Percentiles rank a stretch among this genome's conserved stretches.
Evolutionary conservation across 2,329 filamentous ascomycete species (phyloP).

Genomic region (Fusarium domesticum): DNA sequence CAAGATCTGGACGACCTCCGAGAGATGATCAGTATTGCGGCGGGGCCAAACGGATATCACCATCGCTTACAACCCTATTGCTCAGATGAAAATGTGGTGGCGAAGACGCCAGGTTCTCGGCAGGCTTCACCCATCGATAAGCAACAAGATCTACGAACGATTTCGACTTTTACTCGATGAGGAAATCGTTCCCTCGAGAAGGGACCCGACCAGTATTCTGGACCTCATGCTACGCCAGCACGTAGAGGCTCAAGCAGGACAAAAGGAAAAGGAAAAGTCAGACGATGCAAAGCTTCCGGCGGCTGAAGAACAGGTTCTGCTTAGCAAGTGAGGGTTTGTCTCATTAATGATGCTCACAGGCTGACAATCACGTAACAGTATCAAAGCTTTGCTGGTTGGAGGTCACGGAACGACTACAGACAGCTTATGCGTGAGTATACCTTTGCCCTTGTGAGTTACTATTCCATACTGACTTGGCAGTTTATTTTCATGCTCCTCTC

Average conservation of each 20-base stretch:
- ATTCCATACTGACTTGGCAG: neutral
- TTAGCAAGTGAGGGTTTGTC: constrained; percentile 6
- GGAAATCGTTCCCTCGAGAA: constrained; percentile 2
- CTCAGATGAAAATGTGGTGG: constrained; percentile 6
- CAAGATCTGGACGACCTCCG: constrained; percentile 4
- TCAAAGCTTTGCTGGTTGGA: constrained; percentile 7
- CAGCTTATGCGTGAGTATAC: constrained; percentile 5
- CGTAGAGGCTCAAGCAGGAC: neutral
- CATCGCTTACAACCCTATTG: constrained; percentile 3
- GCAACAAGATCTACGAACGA: neutral
- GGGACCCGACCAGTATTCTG: constrained; percentile 10
- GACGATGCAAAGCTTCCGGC: neutral
- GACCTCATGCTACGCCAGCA: constrained; percentile 14
- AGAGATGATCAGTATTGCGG: constrained; percentile 6
- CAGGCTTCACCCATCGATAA: constrained; percentile 2
- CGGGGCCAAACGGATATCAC: constrained; percentile 1
- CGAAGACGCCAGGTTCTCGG: neutral
- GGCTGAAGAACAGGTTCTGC: neutral
- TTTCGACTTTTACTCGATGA: neutral
- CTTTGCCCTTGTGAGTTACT: neutral
- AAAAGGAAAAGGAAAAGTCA: neutral
- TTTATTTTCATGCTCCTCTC: constrained; percentile 12
- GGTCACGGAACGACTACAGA: constrained; percentile 14
- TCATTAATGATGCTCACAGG: fast-evolving
- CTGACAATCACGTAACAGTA: neutral